Evolutionary conservation across 2,329 filamentous ascomycete species (phyloP), one percentile per base, ranked within the genome.

Genomic region (Cordyceps pruinosa): DNA sequence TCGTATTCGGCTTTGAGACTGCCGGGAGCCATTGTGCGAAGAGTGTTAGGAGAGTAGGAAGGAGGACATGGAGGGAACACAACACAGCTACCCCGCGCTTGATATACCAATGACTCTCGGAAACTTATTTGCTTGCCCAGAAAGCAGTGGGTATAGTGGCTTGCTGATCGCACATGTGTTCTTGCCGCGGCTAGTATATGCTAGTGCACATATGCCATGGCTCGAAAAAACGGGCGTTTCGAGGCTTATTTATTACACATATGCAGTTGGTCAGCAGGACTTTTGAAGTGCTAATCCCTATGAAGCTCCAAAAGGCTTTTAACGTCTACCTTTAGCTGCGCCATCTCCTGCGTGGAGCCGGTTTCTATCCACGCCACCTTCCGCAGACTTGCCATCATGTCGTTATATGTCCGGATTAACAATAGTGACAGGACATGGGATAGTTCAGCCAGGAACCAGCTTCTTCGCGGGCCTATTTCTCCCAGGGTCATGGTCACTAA

Each of bases 1-100:
- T 66, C 64, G 32, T 66, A 65, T 49, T 61, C 60, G 5, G 41
- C 56, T 30, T 30, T 56, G 9, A 56, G 35, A 32, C 35, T 35
- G 46, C 21, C n/a, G 8, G 52, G 21, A 39, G 34, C 30, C 41
- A 54, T 54, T 19, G 7, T 46, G 15, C 9, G 17, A 34, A 4
- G 8, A 41, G 5, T 4, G 17, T n/a, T 15, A 37, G 26, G 13
- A 1, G 0, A 7, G 7, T 46, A 8, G 28, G 19, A 37, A 8
- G 26, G 15, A 17, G 17, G 34, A 28, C 21, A 17, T 9, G 3
- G 6, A 15, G 5, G 17, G 2, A 9, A 4, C 4, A 46, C 12
- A 3, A 19, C 19, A 25, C n/a, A 30, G 13, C 6, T 42, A 44
- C 50, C 39, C 50, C 50, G 50, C 21, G 39, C n/a, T 37, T 46